Conservation (phyloP, 176 grass and related monocot genomes). For the Avena insularis region DNA sequence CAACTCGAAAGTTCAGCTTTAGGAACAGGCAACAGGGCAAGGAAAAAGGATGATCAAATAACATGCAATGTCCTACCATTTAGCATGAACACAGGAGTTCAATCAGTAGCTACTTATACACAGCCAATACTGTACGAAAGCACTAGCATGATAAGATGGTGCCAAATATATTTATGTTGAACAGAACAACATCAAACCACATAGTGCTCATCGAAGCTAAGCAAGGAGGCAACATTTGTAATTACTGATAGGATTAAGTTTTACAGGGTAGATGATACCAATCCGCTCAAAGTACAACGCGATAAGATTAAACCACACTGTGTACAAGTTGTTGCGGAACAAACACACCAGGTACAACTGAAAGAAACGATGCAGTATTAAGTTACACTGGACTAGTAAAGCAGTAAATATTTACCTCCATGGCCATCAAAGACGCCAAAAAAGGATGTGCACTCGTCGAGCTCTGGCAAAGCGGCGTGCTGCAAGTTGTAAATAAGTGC, state of each 20-base stretch:
- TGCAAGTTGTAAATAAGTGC: constrained; percentile 35
- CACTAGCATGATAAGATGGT: neutral
- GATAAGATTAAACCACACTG: neutral
- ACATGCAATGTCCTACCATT: neutral
- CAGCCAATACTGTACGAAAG: neutral
- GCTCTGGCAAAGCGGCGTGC: constrained; percentile 62
- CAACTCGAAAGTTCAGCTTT: neutral
- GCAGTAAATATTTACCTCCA: constrained; percentile 55
- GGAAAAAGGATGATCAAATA: constrained; percentile 19
- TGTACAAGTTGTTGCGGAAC: neutral
- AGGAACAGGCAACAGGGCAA: neutral
- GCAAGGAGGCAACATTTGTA: neutral
- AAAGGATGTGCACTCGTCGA: constrained; percentile 75
- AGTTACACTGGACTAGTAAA: neutral
- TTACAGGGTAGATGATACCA: neutral
- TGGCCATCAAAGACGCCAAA: constrained; percentile 86
- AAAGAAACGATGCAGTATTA: neutral
- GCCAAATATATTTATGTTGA: constrained; percentile 2
- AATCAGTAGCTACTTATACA: neutral
- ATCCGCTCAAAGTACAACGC: neutral
- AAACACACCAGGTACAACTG: neutral
- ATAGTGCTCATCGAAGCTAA: neutral
- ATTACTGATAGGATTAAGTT: neutral
- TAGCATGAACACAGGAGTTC: neutral
- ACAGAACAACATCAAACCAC: neutral